These are phyloP conservation scores for Hemerocallis citrina DNA, from an alignment of 106 monocot genomes.

Conservation along the genomic window DNA sequence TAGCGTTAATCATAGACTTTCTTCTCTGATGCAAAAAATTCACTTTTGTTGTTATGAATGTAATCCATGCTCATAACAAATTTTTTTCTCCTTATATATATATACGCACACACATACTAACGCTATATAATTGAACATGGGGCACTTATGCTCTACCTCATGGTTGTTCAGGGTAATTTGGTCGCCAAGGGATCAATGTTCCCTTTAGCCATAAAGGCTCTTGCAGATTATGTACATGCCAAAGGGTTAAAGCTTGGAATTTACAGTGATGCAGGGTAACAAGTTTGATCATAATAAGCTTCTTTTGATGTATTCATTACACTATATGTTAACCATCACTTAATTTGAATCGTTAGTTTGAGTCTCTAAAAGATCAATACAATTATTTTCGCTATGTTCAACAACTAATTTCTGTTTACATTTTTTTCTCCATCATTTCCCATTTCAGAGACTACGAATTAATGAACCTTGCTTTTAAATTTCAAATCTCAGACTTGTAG, in stretches of 20 bases:
- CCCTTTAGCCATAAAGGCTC: conserved; percentile 78
- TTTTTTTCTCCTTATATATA: too few relatives aligned
- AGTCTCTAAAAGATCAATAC: neutral
- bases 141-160: too few relatives aligned
- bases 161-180: conserved; percentile 90
- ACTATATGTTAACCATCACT: neutral
- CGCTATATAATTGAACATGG: too few relatives aligned
- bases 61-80: neutral
- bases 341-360: neutral
- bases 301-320: too few relatives aligned
- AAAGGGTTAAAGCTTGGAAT: conserved; percentile 85
- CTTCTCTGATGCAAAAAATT: too few relatives aligned
- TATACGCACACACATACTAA: too few relatives aligned
- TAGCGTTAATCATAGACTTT: too few relatives aligned
- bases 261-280: conserved; percentile 90
- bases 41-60: neutral
- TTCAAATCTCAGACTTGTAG: conserved; percentile 67
- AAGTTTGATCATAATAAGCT: too few relatives aligned
- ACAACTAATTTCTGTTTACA: too few relatives aligned
- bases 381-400: too few relatives aligned
- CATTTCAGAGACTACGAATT: neutral
- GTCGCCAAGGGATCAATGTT: conserved; percentile 60
- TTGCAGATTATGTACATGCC: conserved; percentile 76
- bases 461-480: neutral
- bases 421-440: too few relatives aligned